A percentile compares a stretch with the other conserved stretches of the same genome.
Evolutionary conservation across 2,329 filamentous ascomycete species (phyloP).

Genomic region (Cladophialophora immunda): DNA sequence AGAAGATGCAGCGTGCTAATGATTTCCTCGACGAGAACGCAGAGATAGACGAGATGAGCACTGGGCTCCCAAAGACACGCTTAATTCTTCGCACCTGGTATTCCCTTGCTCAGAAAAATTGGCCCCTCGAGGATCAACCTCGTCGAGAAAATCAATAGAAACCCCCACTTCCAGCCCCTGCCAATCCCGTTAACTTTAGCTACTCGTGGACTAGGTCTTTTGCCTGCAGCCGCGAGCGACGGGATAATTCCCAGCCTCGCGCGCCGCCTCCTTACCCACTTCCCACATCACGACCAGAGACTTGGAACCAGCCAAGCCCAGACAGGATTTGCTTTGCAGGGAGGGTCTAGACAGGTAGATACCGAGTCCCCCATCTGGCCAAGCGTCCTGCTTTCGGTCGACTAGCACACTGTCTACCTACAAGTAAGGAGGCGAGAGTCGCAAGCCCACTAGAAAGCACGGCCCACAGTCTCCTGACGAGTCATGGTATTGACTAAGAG

Average conservation of each 20-base stretch:
- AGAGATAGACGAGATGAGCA: not conserved
- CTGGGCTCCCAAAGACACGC: not conserved
- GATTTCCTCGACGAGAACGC: not conserved
- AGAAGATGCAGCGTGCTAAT: not conserved
- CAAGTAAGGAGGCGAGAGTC: no score
- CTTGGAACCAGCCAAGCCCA: not conserved
- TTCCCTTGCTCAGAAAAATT: not conserved
- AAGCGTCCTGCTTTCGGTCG: not conserved
- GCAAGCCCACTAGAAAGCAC: no score
- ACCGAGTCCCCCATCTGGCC: not conserved
- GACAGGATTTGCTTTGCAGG: not conserved
- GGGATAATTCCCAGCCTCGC: not conserved
- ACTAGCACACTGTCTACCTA: not conserved
- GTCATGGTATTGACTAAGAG: not conserved
- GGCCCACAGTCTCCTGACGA: not conserved
- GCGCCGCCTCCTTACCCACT: not conserved
- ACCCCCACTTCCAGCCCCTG: not conserved
- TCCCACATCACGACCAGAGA: not conserved
- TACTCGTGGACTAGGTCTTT: not conserved
- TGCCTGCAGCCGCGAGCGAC: not conserved
- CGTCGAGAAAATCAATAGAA: not conserved
- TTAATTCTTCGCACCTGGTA: not conserved
- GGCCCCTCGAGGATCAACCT: not conserved
- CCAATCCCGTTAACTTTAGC: not conserved
- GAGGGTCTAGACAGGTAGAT: not conserved